Evolutionary conservation across 2,329 filamentous ascomycete species (phyloP).

Genomic region (Tolypocladium nubicola): DNA sequence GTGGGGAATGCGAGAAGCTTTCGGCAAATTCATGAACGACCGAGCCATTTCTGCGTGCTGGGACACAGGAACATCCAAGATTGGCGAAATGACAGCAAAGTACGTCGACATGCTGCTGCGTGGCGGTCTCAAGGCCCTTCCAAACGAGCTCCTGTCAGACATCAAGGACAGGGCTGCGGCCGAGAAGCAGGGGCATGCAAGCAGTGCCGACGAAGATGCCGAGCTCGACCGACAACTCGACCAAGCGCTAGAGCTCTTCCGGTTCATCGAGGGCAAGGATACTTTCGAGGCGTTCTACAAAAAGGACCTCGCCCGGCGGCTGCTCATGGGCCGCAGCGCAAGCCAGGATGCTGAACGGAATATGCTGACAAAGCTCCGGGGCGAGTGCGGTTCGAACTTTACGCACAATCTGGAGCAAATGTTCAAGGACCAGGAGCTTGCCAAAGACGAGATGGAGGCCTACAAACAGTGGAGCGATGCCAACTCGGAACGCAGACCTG

Average conservation of each 20-base stretch:
- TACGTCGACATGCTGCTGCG: constrained; percentile 85
- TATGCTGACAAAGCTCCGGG: constrained; percentile 86
- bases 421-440: constrained; percentile 97
- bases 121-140: constrained; percentile 76
- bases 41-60: constrained; percentile 61
- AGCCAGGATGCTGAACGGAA: constrained; percentile 91
- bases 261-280: constrained; percentile 94
- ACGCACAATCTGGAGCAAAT: constrained; percentile 97
- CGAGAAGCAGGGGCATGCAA: constrained; percentile 52
- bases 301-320: constrained; percentile 79
- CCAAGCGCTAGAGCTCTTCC: constrained; percentile 85
- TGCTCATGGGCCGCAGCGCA: constrained; percentile 86
- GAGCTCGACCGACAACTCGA: constrained; percentile 89
- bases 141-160: constrained; percentile 55
- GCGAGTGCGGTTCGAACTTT: constrained; percentile 86
- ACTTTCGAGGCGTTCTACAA: constrained; percentile 99
- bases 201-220: constrained; percentile 75
- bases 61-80: constrained; percentile 80
- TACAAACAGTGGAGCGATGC: constrained; percentile 62
- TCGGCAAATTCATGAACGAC: constrained; percentile 88
- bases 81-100: constrained; percentile 97
- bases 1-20: constrained; percentile 72
- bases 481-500: constrained; percentile 33
- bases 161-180: constrained; percentile 44
- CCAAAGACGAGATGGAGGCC: constrained; percentile 82